These are phyloP conservation scores for Scutellaria baicalensis DNA, from an alignment of 257 asterid genomes.

Conservation along the genomic window DNA sequence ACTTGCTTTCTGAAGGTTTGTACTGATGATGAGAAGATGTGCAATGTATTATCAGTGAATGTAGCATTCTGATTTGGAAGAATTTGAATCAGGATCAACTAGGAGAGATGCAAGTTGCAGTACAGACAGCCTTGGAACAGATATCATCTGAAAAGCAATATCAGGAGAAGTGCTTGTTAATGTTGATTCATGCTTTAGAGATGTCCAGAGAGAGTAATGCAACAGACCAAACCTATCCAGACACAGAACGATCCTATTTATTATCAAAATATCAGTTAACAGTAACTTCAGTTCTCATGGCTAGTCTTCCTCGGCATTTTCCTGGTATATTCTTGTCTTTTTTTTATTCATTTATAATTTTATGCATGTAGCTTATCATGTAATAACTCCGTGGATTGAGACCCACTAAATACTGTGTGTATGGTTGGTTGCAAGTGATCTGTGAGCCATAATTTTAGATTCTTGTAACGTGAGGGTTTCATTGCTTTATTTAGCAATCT, in stretches of 20 bases:
- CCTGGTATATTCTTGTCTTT: constrained; percentile 44
- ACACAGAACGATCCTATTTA: constrained; percentile 34
- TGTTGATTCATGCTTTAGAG: constrained; percentile 59
- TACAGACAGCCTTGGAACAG: constrained; percentile 75
- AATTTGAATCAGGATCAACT: constrained; percentile 43
- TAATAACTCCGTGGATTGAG: not conserved
- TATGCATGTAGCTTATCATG: constrained; percentile 7
- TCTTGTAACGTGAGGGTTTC: not conserved
- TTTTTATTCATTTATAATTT: not conserved
- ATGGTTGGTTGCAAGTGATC: not conserved
- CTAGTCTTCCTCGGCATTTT: constrained; percentile 83
- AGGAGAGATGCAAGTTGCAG: constrained; percentile 52
- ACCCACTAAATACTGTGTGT: not conserved
- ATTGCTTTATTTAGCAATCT: not conserved
- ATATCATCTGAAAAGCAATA: constrained; percentile 64
- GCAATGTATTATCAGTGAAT: not conserved
- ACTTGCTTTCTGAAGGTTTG: constrained; percentile 5
- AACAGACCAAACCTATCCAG: constrained; percentile 26
- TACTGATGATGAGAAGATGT: constrained; percentile 1
- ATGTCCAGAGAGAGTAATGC: constrained; percentile 35
- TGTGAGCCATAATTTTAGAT: not conserved
- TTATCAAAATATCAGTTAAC: constrained; percentile 66
- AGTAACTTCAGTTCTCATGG: constrained; percentile 73
- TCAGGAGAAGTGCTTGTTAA: constrained; percentile 69
- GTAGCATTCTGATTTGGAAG: constrained; percentile 11